A percentile compares a stretch with the other conserved stretches of the same genome.
Conservation (phyloP, 768 basidiomycete species). For the Suillus americanus region DNA sequence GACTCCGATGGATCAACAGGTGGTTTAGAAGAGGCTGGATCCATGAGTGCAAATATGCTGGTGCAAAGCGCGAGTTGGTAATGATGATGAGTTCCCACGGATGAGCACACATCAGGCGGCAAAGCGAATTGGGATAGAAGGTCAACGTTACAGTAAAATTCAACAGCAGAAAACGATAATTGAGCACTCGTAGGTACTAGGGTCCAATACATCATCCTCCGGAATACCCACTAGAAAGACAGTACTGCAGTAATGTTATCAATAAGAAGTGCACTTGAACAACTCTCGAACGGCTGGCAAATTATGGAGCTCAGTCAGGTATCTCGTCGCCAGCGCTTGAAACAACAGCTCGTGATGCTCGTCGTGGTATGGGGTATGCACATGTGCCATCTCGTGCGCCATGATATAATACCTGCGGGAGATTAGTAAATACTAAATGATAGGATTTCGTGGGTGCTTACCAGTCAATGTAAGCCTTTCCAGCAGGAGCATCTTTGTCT, state of each 20-base stretch:
- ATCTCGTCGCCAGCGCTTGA: neutral
- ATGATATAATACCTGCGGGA: conserved; percentile 27
- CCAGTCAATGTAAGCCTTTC: conserved; percentile 1
- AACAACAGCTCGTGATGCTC: conserved; percentile 26
- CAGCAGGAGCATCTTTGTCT: neutral
- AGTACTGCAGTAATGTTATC: neutral
- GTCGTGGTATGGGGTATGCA: conserved; percentile 21
- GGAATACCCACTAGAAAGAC: neutral
- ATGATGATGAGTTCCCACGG: neutral
- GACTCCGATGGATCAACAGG: conserved; percentile 22
- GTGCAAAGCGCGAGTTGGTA: neutral
- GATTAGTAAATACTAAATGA: neutral
- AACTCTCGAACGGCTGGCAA: neutral
- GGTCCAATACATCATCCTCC: neutral
- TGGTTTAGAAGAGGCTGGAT: conserved; percentile 22
- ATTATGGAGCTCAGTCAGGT: neutral
- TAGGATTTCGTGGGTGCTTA: neutral
- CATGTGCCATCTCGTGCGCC: conserved; percentile 29
- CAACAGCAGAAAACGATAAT: neutral
- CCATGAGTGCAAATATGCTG: conserved; percentile 32
- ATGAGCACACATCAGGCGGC: neutral
- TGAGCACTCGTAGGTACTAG: neutral
- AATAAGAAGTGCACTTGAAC: neutral
- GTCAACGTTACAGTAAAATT: neutral
- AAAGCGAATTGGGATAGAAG: neutral